Conservation (phyloP, 768 basidiomycete genomes). For the Pulveroboletus sp. region DNA sequence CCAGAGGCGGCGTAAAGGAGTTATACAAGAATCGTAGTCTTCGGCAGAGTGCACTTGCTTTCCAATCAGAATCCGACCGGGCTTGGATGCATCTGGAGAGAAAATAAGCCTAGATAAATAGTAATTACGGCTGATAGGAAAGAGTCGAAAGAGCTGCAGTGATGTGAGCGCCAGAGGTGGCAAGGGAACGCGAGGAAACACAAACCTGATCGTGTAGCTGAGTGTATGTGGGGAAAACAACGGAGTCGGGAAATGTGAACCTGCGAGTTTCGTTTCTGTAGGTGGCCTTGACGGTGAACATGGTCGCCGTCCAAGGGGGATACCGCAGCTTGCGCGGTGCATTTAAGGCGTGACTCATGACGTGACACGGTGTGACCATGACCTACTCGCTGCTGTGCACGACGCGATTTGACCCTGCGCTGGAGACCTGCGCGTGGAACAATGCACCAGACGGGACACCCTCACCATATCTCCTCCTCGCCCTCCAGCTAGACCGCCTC, state of each 20-base stretch:
- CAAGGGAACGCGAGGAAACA: slow-evolving; percentile 1
- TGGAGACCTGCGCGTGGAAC: slow-evolving; percentile 55
- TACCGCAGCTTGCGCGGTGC: slow-evolving; percentile 17
- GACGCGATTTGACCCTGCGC: slow-evolving; percentile 54
- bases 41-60: slow-evolving; percentile 55
- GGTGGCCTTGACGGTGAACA: slow-evolving; percentile 81
- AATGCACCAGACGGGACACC: slow-evolving; percentile 46
- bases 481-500: slow-evolving; percentile 61
- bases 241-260: slow-evolving; percentile 51
- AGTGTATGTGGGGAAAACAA: slow-evolving; percentile 59
- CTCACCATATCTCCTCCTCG: slow-evolving; percentile 61
- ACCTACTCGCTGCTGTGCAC: slow-evolving; percentile 46
- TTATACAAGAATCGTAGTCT: slow-evolving; percentile 53
- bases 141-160: slow-evolving; percentile 64
- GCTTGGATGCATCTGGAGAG: slow-evolving; percentile 53
- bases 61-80: slow-evolving; percentile 59
- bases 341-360: too few species aligned
- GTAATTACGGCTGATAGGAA: slow-evolving; percentile 58
- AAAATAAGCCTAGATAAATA: slow-evolving; percentile 69
- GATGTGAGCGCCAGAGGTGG: slow-evolving; percentile 20
- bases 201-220: slow-evolving; percentile 64
- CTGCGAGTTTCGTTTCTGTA: slow-evolving; percentile 69
- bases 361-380: slow-evolving; percentile 25
- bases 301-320: slow-evolving; percentile 33
- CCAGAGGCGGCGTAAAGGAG: slow-evolving; percentile 53